Base-by-base conservation (phyloP, 108 stramenopile genomes). In the Schizochytrium sp. region DNA sequence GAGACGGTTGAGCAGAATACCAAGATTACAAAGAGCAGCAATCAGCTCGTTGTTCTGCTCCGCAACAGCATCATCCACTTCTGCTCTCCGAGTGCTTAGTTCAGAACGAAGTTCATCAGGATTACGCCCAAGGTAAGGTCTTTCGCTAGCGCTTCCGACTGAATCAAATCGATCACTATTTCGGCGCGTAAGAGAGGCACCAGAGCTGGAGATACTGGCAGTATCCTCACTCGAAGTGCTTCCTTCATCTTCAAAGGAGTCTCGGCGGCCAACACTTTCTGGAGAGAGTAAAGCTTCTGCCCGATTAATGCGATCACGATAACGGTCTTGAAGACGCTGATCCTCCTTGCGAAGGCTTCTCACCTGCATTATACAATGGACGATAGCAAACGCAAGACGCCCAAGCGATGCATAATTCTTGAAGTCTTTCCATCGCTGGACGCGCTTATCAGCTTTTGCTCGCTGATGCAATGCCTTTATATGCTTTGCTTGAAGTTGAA, bases 11-110 rank as follows among this genome's bases (percentile, higher is more conserved):
- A 83, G 28, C n/a, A 83, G 76, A 83, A 83, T 83, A 2, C 76
- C 3, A 83, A 83, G 76, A 42, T 83, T 83, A 53, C 76, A 83
- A 5, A 55, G 53, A 7, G 76, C 76, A 0, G 28, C 76, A 38
- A 83, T 38, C n/a, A 83, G 76, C 50, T 83, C 76, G 19, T 83
- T 47, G n/a, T 83, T 46, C 28, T 83, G 76, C 76, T 83, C 76
- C 2, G 2, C 40, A 10, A 42, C 5, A 10, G 76, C 76, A 55
- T 83, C 76, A 1, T 7, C 47, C 50, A 83, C 53, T 40, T 83
- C 76, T 28, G 10, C 10, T 13, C 10, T 47, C 19, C 76, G 76
- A 8, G 47, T 55, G 17, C n/a, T 83, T 10, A 49, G 28, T 28
- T 83, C 76, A n/a, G 15, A 10, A 38, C 53, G 50, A 38, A 83